Percentiles rank a stretch among this genome's conserved stretches.
Conservation (phyloP, 768 basidiomycete genomes). For the Rhodotorula paludigena region DNA sequence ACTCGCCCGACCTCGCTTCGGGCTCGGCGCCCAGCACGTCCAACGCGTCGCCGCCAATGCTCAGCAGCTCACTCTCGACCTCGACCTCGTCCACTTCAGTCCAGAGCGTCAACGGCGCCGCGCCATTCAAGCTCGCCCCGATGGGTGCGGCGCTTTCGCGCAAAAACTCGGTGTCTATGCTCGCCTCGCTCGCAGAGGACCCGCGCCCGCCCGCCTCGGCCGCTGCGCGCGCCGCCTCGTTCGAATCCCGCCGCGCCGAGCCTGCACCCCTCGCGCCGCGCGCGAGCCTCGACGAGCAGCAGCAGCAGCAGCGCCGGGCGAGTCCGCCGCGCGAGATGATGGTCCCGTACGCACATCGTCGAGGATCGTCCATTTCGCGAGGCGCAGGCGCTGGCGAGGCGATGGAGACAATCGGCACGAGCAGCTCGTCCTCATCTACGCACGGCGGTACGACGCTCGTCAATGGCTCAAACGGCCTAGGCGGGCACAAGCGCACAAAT, state of each 20-base stretch:
- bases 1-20: conserved; percentile 16
- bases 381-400: neutral
- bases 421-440: neutral
- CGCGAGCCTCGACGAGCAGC: conserved; percentile 1
- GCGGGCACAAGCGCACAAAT: conserved; percentile 23
- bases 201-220: too few species aligned
- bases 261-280: neutral
- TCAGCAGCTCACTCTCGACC: conserved; percentile 3
- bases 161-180: conserved; percentile 23
- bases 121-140: conserved; percentile 20
- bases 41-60: neutral
- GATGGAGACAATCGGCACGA: neutral
- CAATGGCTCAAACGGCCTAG: neutral
- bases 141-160: conserved; percentile 7
- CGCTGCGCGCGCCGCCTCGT: neutral
- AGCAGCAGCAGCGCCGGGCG: too few species aligned
- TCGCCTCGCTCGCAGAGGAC: conserved; percentile 3
- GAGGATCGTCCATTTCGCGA: neutral
- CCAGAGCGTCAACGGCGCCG: neutral
- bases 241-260: conserved; percentile 1
- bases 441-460: conserved; percentile 19
- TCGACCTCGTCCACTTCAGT: neutral
- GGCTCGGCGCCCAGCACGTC: too few species aligned
- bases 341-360: conserved; percentile 6
- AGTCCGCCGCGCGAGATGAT: conserved; percentile 5